Base-by-base conservation (phyloP, 129 eudicot genomes). In the Flaveria robusta region DNA sequence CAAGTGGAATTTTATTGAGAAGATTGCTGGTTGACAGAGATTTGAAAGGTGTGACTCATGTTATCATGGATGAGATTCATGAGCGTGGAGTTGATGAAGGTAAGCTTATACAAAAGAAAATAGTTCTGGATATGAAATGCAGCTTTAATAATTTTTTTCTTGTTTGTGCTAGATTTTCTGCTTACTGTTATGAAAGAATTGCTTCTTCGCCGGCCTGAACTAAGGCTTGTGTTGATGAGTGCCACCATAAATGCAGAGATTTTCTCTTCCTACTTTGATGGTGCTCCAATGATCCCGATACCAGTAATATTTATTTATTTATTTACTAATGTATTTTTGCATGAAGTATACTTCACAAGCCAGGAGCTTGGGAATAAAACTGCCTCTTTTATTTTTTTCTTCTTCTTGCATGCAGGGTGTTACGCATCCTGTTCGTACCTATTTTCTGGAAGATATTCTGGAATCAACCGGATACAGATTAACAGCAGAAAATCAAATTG, bases 41-140 rank as follows among this genome's bases (percentile, higher is more conserved):
- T 70, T 85, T 92, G 82, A 86, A 92, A 77, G 96, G 89, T 29
- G 86, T 90, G 43, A 88, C 98, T 55, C 94, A 92, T 82, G 87
- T 92, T 49, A 90, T 92, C 58, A 86, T 92, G 68, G 98, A 92
- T 82, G 98, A 92, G 79, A 87, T 92, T 77, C 98, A 92, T 80
- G 98, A 92, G 71, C 95, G 96, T 77, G 98, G 96, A 78, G 86
- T 90, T 81, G 90, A 92, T 86, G 98, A 92, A 88, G 98, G 98
- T 92, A 72, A 14, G 58, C 37, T 34, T 52, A n/a, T 47, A 47
- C 24, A 27, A 6, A 41, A 72, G 19, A 37, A 64, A 4, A 34
- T 34, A 5, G 5, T 14, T 67, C 9, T 56, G 11, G 11, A 27
- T 64, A 45, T 41, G 62, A 60, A 52, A 3, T 75, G 58, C 41